These are phyloP conservation scores for Dentipellis fragilis DNA, from an alignment of 768 basidiomycete genomes.

Conservation along the genomic window DNA sequence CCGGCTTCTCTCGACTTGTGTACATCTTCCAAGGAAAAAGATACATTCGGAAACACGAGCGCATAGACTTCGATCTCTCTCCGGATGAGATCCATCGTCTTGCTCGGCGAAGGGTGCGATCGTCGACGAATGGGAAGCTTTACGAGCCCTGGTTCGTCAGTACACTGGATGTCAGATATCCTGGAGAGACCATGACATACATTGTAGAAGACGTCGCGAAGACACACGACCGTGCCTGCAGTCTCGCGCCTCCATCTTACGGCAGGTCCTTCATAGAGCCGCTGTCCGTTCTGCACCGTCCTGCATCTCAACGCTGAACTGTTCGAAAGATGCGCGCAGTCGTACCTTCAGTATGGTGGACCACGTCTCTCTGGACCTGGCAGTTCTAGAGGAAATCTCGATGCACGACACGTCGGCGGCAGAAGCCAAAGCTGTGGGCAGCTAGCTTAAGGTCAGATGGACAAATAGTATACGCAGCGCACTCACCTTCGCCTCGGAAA, in stretches of 20 bases:
- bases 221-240: conserved; percentile 70
- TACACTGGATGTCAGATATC: neutral
- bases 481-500: conserved; percentile 85
- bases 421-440: conserved; percentile 63
- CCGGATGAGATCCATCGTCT: conserved; percentile 58
- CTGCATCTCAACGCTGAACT: neutral
- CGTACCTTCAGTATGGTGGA: conserved; percentile 72
- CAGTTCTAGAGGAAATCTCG: conserved; percentile 75
- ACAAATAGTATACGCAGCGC: neutral
- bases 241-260: conserved; percentile 65
- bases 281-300: conserved; percentile 44
- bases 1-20: conserved; percentile 27
- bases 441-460: neutral
- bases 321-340: neutral
- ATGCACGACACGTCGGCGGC: conserved; percentile 69
- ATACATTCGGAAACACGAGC: conserved; percentile 59
- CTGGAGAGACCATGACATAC: conserved; percentile 28
- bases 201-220: conserved; percentile 88
- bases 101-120: conserved; percentile 50
- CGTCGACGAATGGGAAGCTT: conserved; percentile 76
- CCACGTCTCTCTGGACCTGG: conserved; percentile 53
- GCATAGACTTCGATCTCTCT: conserved; percentile 67
- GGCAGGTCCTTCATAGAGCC: conserved; percentile 63
- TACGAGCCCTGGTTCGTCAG: too few species aligned
- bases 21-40: conserved; percentile 58